phyloP scores from a whole-genome alignment of 805 yeast genomes.

The Priceomyces fermenticarens region DNA sequence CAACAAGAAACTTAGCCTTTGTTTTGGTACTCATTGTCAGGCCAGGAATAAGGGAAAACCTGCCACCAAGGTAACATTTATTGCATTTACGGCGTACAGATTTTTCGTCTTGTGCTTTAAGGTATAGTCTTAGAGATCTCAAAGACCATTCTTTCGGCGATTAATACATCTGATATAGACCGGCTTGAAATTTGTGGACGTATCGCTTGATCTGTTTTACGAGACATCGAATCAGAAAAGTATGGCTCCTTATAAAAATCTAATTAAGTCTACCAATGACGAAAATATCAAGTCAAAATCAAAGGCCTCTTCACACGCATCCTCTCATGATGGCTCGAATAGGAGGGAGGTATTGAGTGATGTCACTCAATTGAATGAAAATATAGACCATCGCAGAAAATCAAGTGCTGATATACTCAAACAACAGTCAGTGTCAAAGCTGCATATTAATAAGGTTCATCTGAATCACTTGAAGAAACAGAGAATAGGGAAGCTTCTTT shows the following conservation, averaged over 20 bases:
- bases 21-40: too few relatives aligned
- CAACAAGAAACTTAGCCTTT: too few relatives aligned
- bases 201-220: too few relatives aligned
- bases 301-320: constrained; percentile 2
- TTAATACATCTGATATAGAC: too few relatives aligned
- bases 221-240: not conserved
- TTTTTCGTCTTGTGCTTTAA: too few relatives aligned
- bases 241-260: constrained; percentile 12
- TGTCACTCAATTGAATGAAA: constrained; percentile 22
- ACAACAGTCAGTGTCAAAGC: constrained; percentile 9
- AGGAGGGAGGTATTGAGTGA: constrained; percentile 29
- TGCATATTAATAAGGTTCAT: constrained; percentile 17
- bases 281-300: constrained; percentile 14
- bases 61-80: too few relatives aligned
- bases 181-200: too few relatives aligned
- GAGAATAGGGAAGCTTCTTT: constrained; percentile 12
- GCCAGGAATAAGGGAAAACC: too few relatives aligned
- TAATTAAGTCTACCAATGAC: constrained; percentile 12
- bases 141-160: too few relatives aligned
- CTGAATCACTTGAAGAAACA: constrained; percentile 20
- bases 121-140: too few relatives aligned
- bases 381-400: constrained; percentile 9
- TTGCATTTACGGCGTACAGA: too few relatives aligned
- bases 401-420: constrained; percentile 4
- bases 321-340: constrained; percentile 5